A percentile compares a stretch with the other conserved stretches of the same genome.
Evolutionary conservation across 345 rosid genomes (phyloP).

Genomic region (Pistacia integerrima): DNA sequence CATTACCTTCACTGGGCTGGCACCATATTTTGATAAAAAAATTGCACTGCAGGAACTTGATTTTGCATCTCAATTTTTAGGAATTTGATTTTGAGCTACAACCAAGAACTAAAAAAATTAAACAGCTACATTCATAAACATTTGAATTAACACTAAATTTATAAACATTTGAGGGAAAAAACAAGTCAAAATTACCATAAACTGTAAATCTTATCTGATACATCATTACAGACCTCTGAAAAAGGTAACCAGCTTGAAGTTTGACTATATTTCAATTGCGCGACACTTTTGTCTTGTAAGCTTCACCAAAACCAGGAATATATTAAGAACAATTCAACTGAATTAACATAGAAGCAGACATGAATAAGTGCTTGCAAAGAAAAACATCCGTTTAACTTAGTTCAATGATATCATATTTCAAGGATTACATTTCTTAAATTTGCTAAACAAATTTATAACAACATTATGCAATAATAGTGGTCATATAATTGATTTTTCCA

Average conservation of each 20-base stretch:
- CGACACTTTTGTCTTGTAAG: slow-evolving; percentile 73
- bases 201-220: not conserved
- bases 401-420: not conserved
- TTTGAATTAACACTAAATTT: too few species aligned
- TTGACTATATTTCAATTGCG: slow-evolving; percentile 85
- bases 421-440: not conserved
- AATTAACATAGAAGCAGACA: not conserved
- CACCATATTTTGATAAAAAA: too few species aligned
- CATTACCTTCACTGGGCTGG: too few species aligned
- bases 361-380: not conserved
- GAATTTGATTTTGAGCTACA: too few species aligned
- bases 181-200: not conserved
- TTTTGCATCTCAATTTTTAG: too few species aligned
- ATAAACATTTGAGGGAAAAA: not conserved
- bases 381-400: not conserved
- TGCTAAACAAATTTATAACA: not conserved
- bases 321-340: not conserved
- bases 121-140: too few species aligned
- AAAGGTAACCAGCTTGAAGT: slow-evolving; percentile 97
- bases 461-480: not conserved
- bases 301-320: not conserved
- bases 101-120: too few species aligned
- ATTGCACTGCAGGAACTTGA: too few species aligned
- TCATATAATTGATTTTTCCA: not conserved
- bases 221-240: slow-evolving; percentile 68